Base-by-base conservation (phyloP, 2,329 filamentous ascomycete species). In the Fusarium sp. region DNA sequence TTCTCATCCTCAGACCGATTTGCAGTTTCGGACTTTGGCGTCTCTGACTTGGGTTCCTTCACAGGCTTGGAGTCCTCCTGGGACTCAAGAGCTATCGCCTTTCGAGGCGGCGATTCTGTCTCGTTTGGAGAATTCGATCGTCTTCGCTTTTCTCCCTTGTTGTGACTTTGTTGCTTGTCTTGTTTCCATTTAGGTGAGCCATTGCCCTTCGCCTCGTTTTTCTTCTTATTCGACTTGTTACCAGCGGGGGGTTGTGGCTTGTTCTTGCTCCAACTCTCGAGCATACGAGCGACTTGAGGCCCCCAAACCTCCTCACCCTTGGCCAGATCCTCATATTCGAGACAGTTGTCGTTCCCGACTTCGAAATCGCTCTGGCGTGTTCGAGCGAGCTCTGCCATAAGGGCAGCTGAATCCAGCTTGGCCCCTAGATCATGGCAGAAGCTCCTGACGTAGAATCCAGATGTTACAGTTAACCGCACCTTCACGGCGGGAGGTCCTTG, bases 361-460 rank as follows among this genome's bases (percentile, higher is more conserved):
- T 89, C 88, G 78, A 97, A 98, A 69, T 94, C 90, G 23, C 91
- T 93, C 83, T 99, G 96, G 59, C 93, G 90, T 7, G 90, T 93
- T 61, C 96, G 92, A 64, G 93, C 88, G 25, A 99, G 89, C 76
- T 93, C 91, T 28, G 93, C 90, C 96, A 99, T 98, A 74, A 96
- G 87, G 38, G 89, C 96, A 30, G 94, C 91, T 18, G 94, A 97
- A 59, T 89, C 91, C 19, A 98, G 87, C 75, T 94, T 94, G 74
- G 91, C 86, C 28, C 96, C 96, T 7, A 99, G 88, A 78, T 99
- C 96, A 80, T 98, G 95, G 77, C 94, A 95, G 75, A 99, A 90
- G 65, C 93, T 97, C 71, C 96, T 93, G 19, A 99, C 95, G 82
- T 99, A 99, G 86, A 98, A 99, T 43, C 96, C 96, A 1, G 95